Conservation (phyloP, 2,329 filamentous ascomycete species). For the Nemania sp. region DNA sequence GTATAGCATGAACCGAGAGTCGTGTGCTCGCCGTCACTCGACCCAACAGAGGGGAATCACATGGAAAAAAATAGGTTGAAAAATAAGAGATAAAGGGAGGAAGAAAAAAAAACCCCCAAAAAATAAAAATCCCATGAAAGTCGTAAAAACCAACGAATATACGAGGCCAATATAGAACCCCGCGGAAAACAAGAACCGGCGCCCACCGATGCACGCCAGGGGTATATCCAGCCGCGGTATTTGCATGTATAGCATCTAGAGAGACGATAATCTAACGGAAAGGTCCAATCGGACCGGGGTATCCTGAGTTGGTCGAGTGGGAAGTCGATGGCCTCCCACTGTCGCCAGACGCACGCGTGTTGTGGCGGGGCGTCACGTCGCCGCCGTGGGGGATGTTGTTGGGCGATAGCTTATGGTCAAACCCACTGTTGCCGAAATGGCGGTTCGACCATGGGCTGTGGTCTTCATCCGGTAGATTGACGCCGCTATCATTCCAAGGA, state of each 20-base stretch:
- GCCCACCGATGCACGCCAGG: constrained; percentile 60
- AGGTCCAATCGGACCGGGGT: constrained; percentile 89
- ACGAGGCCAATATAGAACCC: constrained; percentile 12
- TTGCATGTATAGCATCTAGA: constrained; percentile 56
- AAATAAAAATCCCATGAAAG: neutral
- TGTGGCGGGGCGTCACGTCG: constrained; percentile 83
- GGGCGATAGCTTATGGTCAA: constrained; percentile 64
- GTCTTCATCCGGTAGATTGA: constrained; percentile 91
- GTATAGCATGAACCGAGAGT: constrained; percentile 40
- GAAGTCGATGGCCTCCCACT: constrained; percentile 92
- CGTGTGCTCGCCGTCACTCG: constrained; percentile 36
- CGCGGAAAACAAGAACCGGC: constrained; percentile 39
- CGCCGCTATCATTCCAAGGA: constrained; percentile 96
- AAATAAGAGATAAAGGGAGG: constrained; percentile 4
- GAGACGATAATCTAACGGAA: constrained; percentile 73
- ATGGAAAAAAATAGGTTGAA: constrained; percentile 17
- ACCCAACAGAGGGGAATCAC: constrained; percentile 32
- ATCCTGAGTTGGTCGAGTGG: constrained; percentile 94
- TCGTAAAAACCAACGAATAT: neutral
- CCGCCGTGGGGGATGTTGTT: constrained; percentile 69
- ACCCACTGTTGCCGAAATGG: constrained; percentile 65
- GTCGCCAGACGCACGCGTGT: constrained; percentile 82
- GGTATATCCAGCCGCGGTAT: constrained; percentile 67
- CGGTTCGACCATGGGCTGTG: constrained; percentile 64
- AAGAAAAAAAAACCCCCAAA: no score